phyloP scores from a whole-genome alignment of 2,329 filamentous ascomycete species.

The Fusarium siculi region DNA sequence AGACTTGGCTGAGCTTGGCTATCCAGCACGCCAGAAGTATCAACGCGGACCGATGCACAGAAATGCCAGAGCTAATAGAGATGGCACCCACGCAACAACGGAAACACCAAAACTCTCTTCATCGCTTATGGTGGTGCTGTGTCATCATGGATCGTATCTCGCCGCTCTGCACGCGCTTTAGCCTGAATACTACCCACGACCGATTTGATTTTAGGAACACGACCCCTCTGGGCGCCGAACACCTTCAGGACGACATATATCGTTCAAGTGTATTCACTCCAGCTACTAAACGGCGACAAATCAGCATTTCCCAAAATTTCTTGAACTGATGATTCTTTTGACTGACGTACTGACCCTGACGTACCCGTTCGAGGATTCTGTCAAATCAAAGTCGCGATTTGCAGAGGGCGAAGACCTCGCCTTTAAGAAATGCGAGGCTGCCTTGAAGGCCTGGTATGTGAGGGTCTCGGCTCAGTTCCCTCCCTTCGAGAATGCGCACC shows the following conservation, averaged over 20 bases:
- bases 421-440: not conserved
- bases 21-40: not conserved
- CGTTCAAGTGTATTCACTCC: not conserved
- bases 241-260: not conserved
- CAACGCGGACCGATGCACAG: not conserved
- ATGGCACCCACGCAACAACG: not conserved
- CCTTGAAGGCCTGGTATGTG: not conserved
- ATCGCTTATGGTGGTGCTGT: not conserved
- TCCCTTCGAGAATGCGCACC: not conserved
- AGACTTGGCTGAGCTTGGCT: not conserved
- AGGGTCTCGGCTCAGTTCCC: not conserved
- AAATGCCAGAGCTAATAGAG: not conserved
- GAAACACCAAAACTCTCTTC: not conserved
- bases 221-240: not conserved
- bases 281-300: not conserved
- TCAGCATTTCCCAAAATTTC: not conserved
- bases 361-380: not conserved
- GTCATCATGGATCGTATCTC: not conserved
- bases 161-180: not conserved
- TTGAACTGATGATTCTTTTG: not conserved
- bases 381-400: not conserved
- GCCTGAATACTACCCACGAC: not conserved
- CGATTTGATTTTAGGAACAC: not conserved
- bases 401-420: not conserved
- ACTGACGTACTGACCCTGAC: not conserved